phyloP scores from a whole-genome alignment of 169 alveolate genomes.

The Babesia ovata region DNA sequence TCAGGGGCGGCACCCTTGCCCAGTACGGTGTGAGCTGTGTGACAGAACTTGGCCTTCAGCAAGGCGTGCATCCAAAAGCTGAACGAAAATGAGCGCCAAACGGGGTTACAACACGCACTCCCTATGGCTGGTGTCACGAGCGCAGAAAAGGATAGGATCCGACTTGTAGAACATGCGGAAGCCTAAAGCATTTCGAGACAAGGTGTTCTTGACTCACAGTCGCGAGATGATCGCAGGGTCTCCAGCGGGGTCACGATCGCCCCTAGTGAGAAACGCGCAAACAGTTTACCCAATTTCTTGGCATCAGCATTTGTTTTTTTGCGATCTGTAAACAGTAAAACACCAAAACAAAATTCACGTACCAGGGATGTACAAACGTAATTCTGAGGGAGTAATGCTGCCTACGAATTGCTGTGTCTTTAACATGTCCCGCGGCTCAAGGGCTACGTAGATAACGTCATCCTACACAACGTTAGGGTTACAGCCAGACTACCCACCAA shows the following conservation, averaged over 20 bases:
- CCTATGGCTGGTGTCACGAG: constrained; percentile 44
- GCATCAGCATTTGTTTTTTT: background rate
- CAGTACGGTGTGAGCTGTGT: constrained; percentile 47
- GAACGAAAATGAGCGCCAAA: background rate
- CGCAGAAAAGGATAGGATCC: constrained; percentile 59
- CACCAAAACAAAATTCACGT: background rate
- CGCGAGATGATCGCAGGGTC: constrained; percentile 46
- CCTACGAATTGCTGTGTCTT: constrained; percentile 58
- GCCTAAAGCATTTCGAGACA: constrained; percentile 1
- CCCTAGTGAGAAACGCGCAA: constrained; percentile 50
- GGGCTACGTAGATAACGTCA: constrained; percentile 59
- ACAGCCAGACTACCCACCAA: constrained; percentile 1
- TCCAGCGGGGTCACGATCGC: constrained; percentile 63
- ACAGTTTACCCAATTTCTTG: constrained; percentile 50
- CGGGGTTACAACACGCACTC: constrained; percentile 20
- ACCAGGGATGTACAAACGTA: constrained; percentile 45
- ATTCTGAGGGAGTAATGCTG: constrained; percentile 47
- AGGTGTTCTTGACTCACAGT: constrained; percentile 9
- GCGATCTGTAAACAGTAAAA: constrained; percentile 6
- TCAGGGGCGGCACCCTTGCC: constrained; percentile 30
- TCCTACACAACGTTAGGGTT: constrained; percentile 5
- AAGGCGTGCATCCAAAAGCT: constrained; percentile 59
- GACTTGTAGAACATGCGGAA: constrained; percentile 52
- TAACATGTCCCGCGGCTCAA: constrained; percentile 61
- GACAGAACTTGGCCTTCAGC: constrained; percentile 61